A percentile compares a stretch with the other conserved stretches of the same genome.
These are phyloP conservation scores for Clarkia xantiana DNA, from an alignment of 345 rosid species.

Conservation along the genomic window DNA sequence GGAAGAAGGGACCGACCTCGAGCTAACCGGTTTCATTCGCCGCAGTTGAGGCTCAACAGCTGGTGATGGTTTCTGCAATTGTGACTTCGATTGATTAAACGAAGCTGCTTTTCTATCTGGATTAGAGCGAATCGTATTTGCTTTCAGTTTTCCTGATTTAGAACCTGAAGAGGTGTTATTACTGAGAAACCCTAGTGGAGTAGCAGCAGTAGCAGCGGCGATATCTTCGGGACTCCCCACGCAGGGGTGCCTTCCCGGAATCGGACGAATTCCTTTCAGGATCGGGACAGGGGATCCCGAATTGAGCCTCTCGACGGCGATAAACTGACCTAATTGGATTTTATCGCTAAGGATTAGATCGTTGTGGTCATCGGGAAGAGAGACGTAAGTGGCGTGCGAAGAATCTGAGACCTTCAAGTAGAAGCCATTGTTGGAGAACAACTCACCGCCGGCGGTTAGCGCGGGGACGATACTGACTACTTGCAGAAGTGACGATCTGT, in stretches of 20 bases:
- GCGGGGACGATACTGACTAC: conserved; percentile 95
- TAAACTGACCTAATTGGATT: conserved; percentile 90
- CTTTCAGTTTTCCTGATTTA: conserved; percentile 34
- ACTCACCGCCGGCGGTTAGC: conserved; percentile 76
- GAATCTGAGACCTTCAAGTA: conserved; percentile 97
- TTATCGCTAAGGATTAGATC: conserved; percentile 90
- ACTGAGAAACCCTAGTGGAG: conserved; percentile 54
- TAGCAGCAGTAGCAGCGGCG: conserved; percentile 76
- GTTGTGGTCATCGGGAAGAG: conserved; percentile 89
- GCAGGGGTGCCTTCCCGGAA: conserved; percentile 93
- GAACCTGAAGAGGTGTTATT: conserved; percentile 27
- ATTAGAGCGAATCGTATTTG: conserved; percentile 22
- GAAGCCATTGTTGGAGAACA: conserved; percentile 80
- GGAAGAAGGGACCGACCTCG: conserved; percentile 73
- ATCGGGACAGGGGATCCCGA: conserved; percentile 90
- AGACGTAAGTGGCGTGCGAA: conserved; percentile 88
- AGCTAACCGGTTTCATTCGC: conserved; percentile 43
- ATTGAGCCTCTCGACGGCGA: conserved; percentile 86
- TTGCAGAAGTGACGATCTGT: conserved; percentile 79
- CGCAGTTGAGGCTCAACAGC: conserved; percentile 28
- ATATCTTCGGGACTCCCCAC: conserved; percentile 95
- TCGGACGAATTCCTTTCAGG: conserved; percentile 81
- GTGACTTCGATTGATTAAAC: conserved; percentile 44
- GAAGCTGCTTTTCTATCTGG: conserved; percentile 15
- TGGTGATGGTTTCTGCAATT: conserved; percentile 14